These are phyloP conservation scores for Mytilinidion resinicola DNA, from an alignment of 495 filamentous ascomycete genomes.

Conservation along the genomic window DNA sequence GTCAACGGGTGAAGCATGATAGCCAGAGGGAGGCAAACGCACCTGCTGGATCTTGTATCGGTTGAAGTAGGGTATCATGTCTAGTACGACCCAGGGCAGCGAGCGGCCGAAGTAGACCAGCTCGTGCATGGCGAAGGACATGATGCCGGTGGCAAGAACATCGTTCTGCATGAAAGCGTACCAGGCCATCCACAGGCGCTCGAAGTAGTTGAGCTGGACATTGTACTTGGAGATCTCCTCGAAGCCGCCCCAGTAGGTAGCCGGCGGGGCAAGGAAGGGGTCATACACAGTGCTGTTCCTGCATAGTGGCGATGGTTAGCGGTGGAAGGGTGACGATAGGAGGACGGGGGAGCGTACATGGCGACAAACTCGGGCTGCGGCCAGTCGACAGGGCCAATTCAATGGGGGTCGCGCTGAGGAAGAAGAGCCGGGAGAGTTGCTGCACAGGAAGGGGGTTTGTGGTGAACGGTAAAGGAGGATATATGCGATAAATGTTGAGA, in stretches of 20 bases:
- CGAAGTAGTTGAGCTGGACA: slow-evolving; percentile 74
- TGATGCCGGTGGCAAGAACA: slow-evolving; percentile 87
- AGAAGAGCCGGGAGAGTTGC: background rate
- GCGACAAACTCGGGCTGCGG: background rate
- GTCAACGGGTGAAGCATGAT: slow-evolving; percentile 5
- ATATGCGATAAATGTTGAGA: background rate
- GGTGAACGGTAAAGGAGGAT: background rate
- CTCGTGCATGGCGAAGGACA: slow-evolving; percentile 96
- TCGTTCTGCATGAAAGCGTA: slow-evolving; percentile 99
- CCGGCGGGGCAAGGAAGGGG: slow-evolving; percentile 18
- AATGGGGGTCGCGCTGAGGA: background rate
- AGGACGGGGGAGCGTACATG: background rate
- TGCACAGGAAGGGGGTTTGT: background rate
- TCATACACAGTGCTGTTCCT: slow-evolving; percentile 20
- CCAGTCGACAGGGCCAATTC: background rate
- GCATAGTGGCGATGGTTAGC: background rate
- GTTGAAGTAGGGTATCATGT: slow-evolving; percentile 76
- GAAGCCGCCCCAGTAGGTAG: slow-evolving; percentile 68
- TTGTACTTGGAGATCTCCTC: slow-evolving; percentile 83
- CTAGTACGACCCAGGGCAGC: slow-evolving; percentile 90
- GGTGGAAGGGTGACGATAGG: background rate
- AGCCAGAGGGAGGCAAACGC: slow-evolving; percentile 28
- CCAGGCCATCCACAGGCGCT: slow-evolving; percentile 89
- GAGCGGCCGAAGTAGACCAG: slow-evolving; percentile 88
- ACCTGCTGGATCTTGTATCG: slow-evolving; percentile 92